Conservation (phyloP, 441 rosid genomes). For the Pelargonium citronellum region DNA sequence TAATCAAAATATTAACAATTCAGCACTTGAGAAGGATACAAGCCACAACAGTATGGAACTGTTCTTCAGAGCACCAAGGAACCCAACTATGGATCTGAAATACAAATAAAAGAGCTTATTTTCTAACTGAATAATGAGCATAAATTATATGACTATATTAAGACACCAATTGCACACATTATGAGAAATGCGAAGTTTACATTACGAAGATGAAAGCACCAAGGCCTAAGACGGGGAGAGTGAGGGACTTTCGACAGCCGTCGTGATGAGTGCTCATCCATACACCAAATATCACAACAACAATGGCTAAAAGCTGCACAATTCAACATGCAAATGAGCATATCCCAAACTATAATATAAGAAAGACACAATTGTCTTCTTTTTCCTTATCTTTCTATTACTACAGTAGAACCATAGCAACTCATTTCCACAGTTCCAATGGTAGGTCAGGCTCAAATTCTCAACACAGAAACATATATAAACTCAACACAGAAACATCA, state of each 20-base stretch:
- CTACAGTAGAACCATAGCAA: too few relatives aligned
- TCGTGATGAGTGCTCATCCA: constrained; percentile 95
- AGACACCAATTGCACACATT: background rate
- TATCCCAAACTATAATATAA: background rate
- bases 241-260: constrained; percentile 71
- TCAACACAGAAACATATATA: too few relatives aligned
- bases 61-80: constrained; percentile 81
- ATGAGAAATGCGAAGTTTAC: constrained; percentile 36
- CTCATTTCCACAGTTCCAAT: too few relatives aligned
- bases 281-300: constrained; percentile 66
- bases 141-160: background rate
- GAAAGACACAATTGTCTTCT: background rate
- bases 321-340: constrained; percentile 12
- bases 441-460: too few relatives aligned
- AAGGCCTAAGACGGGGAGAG: constrained; percentile 76
- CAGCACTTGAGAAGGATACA: constrained; percentile 52
- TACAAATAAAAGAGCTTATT: background rate
- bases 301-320: constrained; percentile 66
- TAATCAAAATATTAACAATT: constrained; percentile 10
- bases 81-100: constrained; percentile 78
- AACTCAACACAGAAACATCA: background rate
- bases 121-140: background rate
- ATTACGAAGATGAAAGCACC: constrained; percentile 66
- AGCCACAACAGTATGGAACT: constrained; percentile 73
- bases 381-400: too few relatives aligned